Evolutionary conservation across 1,284 basidiomycete species (phyloP).

Genomic region (Filobasidium uniguttulatum): DNA sequence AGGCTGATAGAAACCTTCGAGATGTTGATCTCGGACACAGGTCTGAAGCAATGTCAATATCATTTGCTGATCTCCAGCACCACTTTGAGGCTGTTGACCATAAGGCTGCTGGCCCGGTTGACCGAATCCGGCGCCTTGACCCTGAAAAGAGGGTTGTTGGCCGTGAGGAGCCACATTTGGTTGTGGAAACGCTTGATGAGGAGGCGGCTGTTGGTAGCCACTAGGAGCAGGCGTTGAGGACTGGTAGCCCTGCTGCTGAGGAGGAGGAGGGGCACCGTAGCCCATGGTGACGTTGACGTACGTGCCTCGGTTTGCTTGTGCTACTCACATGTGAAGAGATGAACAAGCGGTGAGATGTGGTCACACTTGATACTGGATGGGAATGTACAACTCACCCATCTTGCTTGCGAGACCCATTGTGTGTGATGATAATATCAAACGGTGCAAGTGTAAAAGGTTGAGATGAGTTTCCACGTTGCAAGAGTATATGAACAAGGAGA

Average conservation of each 20-base stretch:
- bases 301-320: background rate
- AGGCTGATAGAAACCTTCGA: slow-evolving; percentile 39
- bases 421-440: no score
- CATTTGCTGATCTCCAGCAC: background rate
- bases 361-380: background rate
- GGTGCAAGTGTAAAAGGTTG: no score
- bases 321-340: background rate
- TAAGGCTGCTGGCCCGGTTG: slow-evolving; percentile 15
- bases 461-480: no score
- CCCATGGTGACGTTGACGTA: background rate
- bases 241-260: slow-evolving; percentile 3
- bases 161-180: slow-evolving; percentile 16
- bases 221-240: background rate
- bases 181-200: slow-evolving; percentile 9
- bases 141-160: slow-evolving; percentile 4
- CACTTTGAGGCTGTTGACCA: slow-evolving; percentile 6
- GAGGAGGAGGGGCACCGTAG: slow-evolving; percentile 1
- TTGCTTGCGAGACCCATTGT: slow-evolving; percentile 13
- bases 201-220: background rate
- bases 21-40: slow-evolving; percentile 25
- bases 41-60: slow-evolving; percentile 1
- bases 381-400: slow-evolving; percentile 6
- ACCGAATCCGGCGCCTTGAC: slow-evolving; percentile 9
- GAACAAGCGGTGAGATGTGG: background rate
- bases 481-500: no score